Percentiles rank a stretch among this genome's conserved stretches.
phyloP scores from a whole-genome alignment of 192 early-diverging fungal genomes.

The Lobulomyces angularis region DNA sequence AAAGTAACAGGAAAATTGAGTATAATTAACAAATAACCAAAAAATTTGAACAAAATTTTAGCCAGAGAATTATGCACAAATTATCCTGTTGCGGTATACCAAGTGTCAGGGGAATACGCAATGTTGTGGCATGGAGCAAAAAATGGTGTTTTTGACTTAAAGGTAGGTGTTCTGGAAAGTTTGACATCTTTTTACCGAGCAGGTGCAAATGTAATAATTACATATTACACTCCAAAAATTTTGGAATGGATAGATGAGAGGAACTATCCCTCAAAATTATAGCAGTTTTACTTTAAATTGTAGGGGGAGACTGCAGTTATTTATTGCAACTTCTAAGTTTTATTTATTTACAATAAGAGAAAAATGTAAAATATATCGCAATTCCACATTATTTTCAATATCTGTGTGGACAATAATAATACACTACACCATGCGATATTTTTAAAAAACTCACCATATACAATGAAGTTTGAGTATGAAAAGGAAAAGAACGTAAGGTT shows the following conservation, averaged over 20 bases:
- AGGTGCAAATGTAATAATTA: conserved; percentile 81
- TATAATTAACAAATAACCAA: conserved; percentile 7
- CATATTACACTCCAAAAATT: conserved; percentile 89
- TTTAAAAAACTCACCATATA: too few species aligned
- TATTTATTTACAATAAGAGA: conserved; percentile 36
- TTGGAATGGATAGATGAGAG: conserved; percentile 82
- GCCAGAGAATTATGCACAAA: conserved; percentile 41
- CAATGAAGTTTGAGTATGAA: conserved; percentile 9
- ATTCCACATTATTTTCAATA: conserved; percentile 36
- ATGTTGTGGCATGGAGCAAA: conserved; percentile 70
- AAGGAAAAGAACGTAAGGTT: neutral
- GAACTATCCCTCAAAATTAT: too few species aligned
- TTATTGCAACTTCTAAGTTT: conserved; percentile 39
- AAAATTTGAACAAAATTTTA: neutral
- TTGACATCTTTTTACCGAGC: conserved; percentile 74
- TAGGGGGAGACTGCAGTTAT: conserved; percentile 39
- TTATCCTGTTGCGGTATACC: conserved; percentile 90
- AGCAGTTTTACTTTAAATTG: too few species aligned
- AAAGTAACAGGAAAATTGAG: conserved; percentile 48
- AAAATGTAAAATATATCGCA: conserved; percentile 43
- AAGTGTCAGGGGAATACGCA: conserved; percentile 61
- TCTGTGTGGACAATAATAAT: conserved; percentile 29
- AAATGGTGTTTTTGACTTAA: conserved; percentile 71
- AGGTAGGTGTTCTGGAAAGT: conserved; percentile 72
- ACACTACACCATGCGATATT: conserved; percentile 11